Evolutionary conservation across 2,329 filamentous ascomycete genomes (phyloP), one percentile per base, ranked within the genome.

Genomic region (Penicillium verrucosum): DNA sequence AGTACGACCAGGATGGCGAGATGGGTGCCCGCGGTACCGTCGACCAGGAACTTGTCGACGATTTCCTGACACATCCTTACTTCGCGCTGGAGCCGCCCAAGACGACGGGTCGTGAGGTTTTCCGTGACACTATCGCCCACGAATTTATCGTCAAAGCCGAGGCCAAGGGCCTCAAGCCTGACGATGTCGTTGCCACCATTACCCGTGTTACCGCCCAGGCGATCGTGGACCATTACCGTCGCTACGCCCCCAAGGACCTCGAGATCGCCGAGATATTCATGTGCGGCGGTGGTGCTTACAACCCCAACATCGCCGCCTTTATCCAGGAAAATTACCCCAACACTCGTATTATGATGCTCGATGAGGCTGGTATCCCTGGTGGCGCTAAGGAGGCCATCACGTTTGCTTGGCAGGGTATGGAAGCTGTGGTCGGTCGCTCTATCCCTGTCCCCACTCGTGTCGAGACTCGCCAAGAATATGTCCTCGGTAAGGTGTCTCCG

Each of bases 391-490:
- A 86, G 66, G 82, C 82, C 5, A 76, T 84, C 50, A 82, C 79
- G 1, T 85, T 86, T 65, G 83, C 84, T 4, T 84, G 81, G 78
- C 82, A 85, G 68, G 83, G 79, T 3, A 81, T 86, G 78, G 82
- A 86, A 65, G 81, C 82, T 2, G 66, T 85, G 16, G 77, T 84
- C 0, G 82, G 81, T 8, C 75, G 83, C 16, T 78, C 76, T 29
- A 82, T 85, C 45, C 80, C 79, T 1, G 80, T 85, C 9, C 82
- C 82, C 2, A 73, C 71, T n/a, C 71, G 78, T 8, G 82, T 83
- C 2, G 82, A 85, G 70, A 82, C 81, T 23, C 72, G 78, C 30
- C 68, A 72, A 54, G 73, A 77, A 45, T 81, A 80, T 62, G 77
- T 85, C 1, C 74, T 85, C 5, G 83, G 83, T 4, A 84, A 84